Conservation (phyloP, 176 grass and related monocot species). For the Bromus sterilis region DNA sequence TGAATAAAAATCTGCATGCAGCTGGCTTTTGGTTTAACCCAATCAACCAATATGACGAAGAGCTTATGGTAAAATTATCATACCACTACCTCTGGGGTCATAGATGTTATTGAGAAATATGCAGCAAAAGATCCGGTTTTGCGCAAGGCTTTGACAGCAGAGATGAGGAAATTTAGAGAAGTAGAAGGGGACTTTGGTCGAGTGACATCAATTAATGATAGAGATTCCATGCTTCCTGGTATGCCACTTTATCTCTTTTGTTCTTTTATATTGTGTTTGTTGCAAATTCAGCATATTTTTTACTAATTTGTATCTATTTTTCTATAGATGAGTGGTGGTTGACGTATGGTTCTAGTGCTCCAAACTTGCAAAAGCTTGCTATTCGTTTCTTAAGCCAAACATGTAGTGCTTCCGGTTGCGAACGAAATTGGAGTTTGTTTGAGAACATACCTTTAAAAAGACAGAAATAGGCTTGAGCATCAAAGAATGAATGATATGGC, state of each 20-base stretch:
- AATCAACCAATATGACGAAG: not conserved
- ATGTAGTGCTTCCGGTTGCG: not conserved
- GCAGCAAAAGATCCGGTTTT: not conserved
- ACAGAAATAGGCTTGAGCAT: no score
- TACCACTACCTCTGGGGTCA: not conserved
- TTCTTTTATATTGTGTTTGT: not conserved
- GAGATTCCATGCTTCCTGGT: not conserved
- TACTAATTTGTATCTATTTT: no score
- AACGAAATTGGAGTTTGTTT: no score
- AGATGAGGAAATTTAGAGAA: not conserved
- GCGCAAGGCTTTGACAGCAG: not conserved
- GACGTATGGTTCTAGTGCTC: not conserved
- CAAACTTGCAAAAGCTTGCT: not conserved
- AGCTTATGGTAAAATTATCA: not conserved
- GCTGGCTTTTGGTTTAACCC: not conserved
- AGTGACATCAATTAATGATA: not conserved
- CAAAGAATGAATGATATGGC: no score
- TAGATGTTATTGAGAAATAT: not conserved
- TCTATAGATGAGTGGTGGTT: not conserved
- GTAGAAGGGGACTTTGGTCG: not conserved
- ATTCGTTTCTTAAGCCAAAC: constrained; percentile 3
- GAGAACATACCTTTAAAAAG: no score
- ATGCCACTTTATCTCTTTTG: not conserved
- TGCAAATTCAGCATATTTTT: not conserved
- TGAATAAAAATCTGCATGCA: not conserved